Percentiles rank a stretch among this genome's conserved stretches.
Evolutionary conservation across 352 stramenopile species (phyloP).

Genomic region (Phytophthora melonis): DNA sequence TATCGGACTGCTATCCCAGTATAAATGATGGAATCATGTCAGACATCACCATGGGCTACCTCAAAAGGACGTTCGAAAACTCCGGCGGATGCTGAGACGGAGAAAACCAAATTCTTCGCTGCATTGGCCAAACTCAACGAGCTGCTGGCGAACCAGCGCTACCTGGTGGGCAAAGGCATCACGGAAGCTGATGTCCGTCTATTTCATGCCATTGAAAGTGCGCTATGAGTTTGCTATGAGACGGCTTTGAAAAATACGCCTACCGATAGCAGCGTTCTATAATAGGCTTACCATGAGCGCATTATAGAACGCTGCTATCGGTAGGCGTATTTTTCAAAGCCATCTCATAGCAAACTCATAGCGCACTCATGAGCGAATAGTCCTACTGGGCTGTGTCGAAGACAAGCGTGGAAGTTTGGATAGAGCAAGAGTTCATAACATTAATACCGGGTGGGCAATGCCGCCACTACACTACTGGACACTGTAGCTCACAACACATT

Average conservation of each 20-base stretch:
- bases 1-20: no score
- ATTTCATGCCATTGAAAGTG: conserved; percentile 21
- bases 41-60: conserved; percentile 58
- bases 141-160: conserved; percentile 28
- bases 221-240: no score
- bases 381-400: no score
- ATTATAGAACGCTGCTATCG: no score
- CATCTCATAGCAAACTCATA: no score
- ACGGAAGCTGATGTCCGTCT: conserved; percentile 49
- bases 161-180: conserved; percentile 27
- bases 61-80: conserved; percentile 73
- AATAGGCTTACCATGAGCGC: no score
- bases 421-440: conserved; percentile 11
- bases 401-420: neutral
- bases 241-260: no score
- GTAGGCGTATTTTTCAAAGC: no score
- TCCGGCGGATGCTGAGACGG: conserved; percentile 52
- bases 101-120: no score
- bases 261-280: no score
- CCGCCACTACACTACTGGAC: no score
- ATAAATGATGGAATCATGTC: conserved; percentile 71
- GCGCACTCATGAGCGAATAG: no score
- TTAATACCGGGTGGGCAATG: conserved; percentile 4
- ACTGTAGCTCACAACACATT: conserved; percentile 2
- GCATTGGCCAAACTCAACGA: conserved; percentile 26